Percentiles rank a stretch among this genome's conserved stretches.
These are phyloP conservation scores for Sarocladium brachiariae DNA, from an alignment of 2,329 filamentous ascomycete species.

Conservation along the genomic window DNA sequence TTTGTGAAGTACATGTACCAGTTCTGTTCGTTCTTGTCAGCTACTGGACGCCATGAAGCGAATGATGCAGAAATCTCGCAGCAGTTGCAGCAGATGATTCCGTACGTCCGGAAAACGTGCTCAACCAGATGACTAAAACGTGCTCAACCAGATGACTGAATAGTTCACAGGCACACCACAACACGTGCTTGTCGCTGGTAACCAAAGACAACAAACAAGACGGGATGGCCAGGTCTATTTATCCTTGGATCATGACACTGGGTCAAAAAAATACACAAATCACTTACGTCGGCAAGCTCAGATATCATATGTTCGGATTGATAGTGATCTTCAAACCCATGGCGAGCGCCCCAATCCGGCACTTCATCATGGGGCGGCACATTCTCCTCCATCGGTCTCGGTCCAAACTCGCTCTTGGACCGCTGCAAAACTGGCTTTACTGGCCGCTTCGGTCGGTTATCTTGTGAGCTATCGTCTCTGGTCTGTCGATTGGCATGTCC, in stretches of 20 bases:
- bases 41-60: background rate
- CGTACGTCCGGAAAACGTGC: no score
- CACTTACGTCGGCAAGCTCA: conserved; percentile 71
- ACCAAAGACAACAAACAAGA: no score
- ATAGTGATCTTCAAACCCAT: conserved; percentile 90
- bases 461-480: conserved; percentile 27
- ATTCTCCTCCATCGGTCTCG: conserved; percentile 33
- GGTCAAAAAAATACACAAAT: conserved; percentile 5
- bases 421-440: conserved; percentile 45
- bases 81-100: background rate
- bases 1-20: conserved; percentile 99
- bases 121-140: background rate
- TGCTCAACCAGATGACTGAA: background rate
- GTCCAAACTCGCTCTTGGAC: conserved; percentile 50
- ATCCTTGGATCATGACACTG: no score
- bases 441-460: conserved; percentile 28
- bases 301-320: conserved; percentile 85
- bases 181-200: no score
- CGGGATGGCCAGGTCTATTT: no score
- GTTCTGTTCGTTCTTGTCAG: conserved; percentile 51
- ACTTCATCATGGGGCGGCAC: conserved; percentile 39
- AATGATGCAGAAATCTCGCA: background rate
- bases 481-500: conserved; percentile 19
- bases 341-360: conserved; percentile 56
- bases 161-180: background rate